Evolutionary conservation across 2,329 filamentous ascomycete genomes (phyloP), one percentile per base, ranked within the genome.

Genomic region (Aspergillus texensis): DNA sequence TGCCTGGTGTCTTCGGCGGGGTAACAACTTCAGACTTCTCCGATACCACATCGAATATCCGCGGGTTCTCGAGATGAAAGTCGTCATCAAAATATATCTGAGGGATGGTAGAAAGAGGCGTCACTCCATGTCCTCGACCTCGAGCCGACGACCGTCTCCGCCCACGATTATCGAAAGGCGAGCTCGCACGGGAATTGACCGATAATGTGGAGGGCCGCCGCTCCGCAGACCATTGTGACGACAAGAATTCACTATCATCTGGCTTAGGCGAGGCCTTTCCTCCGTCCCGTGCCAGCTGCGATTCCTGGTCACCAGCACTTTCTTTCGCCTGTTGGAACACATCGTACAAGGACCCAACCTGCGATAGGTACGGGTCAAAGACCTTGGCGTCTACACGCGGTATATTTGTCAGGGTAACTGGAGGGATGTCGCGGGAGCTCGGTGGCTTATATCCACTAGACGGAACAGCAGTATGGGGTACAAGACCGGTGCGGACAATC

Each of bases 11-110:
- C 55, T 83, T 83, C 4, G 86, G 84, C 1, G 89, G 86, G 26
- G 89, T 86, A n/a, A 98, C 90, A n/a, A 99, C 92, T 76, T 98
- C 94, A 12, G 95, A 97, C 64, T 93, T 87, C 78, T 99, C 95
- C 74, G 94, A 98, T 16, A 99, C 94, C 30, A 98, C 89, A 75
- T 99, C 95, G 75, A 99, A 99, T 0, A 91, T 98, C 57, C 95
- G 88, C 0, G 95, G 95, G 67, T 99, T 98, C 74, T 99, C 95
- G 9, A 99, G 85, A 71, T 93, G 94, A 70, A 99, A 99, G 70
- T 93, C 89, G 39, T 96, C 91, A 60, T 98, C 95, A 70, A 97
- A 97, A 75, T 98, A 99, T 12, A 99, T 92, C 56, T 83, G 86
- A 0, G 95, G 95, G 50, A 99, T 97, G 0, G 94, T 98, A 5